Evolutionary conservation across 2,329 filamentous ascomycete species (phyloP).

Genomic region (Didymella sp.): DNA sequence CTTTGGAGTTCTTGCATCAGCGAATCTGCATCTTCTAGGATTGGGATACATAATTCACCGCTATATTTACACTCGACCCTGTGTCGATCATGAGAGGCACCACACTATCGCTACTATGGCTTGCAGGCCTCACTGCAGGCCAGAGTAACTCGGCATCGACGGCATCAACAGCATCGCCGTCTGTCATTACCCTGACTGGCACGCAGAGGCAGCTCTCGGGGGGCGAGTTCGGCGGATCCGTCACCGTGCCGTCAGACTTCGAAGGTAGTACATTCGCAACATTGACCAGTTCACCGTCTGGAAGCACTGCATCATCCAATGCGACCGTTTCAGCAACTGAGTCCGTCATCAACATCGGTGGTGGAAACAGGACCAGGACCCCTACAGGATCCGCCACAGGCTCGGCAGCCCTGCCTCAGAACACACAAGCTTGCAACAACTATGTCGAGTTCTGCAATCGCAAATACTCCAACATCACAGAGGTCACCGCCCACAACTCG

Average conservation of each 20-base stretch:
- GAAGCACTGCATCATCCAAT: slow-evolving; percentile 31
- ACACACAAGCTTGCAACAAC: slow-evolving; percentile 53
- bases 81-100: slow-evolving; percentile 32
- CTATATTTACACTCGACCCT: slow-evolving; percentile 18
- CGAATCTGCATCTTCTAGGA: slow-evolving; percentile 3
- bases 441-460: slow-evolving; percentile 51
- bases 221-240: slow-evolving; percentile 32
- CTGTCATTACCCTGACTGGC: slow-evolving; percentile 35
- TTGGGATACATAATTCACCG: background rate
- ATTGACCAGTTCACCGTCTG: slow-evolving; percentile 23
- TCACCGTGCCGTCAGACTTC: slow-evolving; percentile 41
- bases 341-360: slow-evolving; percentile 39
- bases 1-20: slow-evolving; percentile 11
- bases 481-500: slow-evolving; percentile 52
- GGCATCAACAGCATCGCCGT: slow-evolving; percentile 28
- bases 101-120: slow-evolving; percentile 32
- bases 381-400: slow-evolving; percentile 33
- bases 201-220: slow-evolving; percentile 25
- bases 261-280: slow-evolving; percentile 38
- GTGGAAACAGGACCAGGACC: slow-evolving; percentile 37
- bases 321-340: slow-evolving; percentile 29
- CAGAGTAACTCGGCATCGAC: slow-evolving; percentile 33
- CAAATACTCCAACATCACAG: slow-evolving; percentile 52
- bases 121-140: slow-evolving; percentile 33
- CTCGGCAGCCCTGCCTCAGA: slow-evolving; percentile 41